Base-by-base conservation (phyloP, 1,284 basidiomycete species). In the Xerocomus nothofagi region DNA sequence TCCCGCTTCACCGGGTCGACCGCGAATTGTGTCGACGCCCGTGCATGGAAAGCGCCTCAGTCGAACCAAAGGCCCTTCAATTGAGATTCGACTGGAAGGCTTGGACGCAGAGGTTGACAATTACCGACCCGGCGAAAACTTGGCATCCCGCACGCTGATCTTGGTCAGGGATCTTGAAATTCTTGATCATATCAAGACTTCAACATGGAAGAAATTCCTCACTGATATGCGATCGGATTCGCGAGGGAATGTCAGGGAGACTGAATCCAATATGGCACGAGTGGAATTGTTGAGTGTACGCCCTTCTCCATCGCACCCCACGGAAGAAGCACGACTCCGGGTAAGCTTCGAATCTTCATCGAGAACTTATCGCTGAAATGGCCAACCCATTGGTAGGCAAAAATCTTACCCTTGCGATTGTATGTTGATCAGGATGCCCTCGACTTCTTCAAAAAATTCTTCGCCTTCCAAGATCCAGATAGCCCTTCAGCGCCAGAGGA, bases 351-450 rank as follows among this genome's bases (percentile, higher is more conserved):
- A 21, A 43, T 23, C 17, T 26, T 40, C 20, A 30, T 20, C 4
- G 14, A 30, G 21, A 48, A 6, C 15, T 37, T 18, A 4, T 24
- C 41, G 12, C 34, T 49, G 38, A 39, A 40, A 23, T 26, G 27
- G n/a, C 32, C 29, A 23, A 53, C 36, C 3, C 11, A 18, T 47
- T 3, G 39, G 10, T 57, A 95, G 92, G 86, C 85, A 20, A 96
- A 96, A 67, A 78, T 98, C 26, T 72, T 94, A 0, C 96, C 96
- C 9, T 75, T 99, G 4, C 80, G 95, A 21, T 72, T 99, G 32
- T 93, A 98, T 68, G 92, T 99, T 18, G 96, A 99, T 68, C 96
- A 99, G 72, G 97, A 99, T 69, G 96, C 97, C 8, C 80, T 99
- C 14, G 97, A 99, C 68, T 99, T 99, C 66, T 72, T 99, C 63